These are phyloP conservation scores for Fusarium sp. DNA, from an alignment of 2,329 filamentous ascomycete species.

Conservation along the genomic window DNA sequence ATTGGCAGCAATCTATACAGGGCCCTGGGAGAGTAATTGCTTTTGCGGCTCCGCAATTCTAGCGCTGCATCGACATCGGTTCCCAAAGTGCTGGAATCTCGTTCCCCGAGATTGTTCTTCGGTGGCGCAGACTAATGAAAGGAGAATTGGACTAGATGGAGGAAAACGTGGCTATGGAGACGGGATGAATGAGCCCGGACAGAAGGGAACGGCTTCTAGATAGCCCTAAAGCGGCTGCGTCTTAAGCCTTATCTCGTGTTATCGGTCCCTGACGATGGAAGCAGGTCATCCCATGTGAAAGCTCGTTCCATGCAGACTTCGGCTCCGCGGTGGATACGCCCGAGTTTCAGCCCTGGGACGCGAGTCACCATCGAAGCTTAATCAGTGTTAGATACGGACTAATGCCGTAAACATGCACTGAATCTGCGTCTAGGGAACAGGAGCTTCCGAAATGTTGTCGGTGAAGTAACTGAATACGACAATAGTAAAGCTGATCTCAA, in stretches of 20 bases:
- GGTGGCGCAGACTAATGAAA: neutral
- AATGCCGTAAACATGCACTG: neutral
- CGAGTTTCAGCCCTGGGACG: conserved; percentile 1
- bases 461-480: neutral
- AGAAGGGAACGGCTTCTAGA: conserved; percentile 9
- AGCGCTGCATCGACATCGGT: neutral
- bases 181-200: conserved; percentile 6
- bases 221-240: neutral
- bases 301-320: conserved; percentile 7
- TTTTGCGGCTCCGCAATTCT: conserved; percentile 35
- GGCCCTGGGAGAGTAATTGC: conserved; percentile 13
- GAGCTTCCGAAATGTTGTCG: neutral
- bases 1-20: neutral
- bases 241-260: conserved; percentile 1
- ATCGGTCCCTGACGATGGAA: neutral
- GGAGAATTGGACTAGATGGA: neutral
- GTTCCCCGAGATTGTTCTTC: neutral
- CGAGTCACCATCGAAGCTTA: conserved; percentile 28
- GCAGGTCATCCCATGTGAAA: conserved; percentile 1
- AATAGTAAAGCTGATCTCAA: neutral
- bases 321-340: conserved; percentile 38
- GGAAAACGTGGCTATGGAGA: conserved; percentile 26
- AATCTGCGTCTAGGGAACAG: neutral
- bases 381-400: neutral
- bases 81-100: neutral